Base-by-base conservation (phyloP, 164 flowering plant genomes). In the Platanus orientalis region DNA sequence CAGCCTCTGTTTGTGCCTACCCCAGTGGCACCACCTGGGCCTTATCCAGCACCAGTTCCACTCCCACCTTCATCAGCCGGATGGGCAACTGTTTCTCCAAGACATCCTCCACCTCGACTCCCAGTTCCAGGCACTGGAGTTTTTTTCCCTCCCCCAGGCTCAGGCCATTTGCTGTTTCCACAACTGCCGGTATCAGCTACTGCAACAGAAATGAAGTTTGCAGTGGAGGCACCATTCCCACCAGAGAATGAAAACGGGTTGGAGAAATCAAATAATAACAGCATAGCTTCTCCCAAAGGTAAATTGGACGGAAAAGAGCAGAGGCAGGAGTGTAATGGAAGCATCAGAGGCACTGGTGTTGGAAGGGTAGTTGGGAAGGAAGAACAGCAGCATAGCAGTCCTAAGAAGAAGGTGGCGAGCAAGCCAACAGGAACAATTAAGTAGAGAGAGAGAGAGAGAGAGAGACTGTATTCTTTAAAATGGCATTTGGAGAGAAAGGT, bases 71-170 rank as follows among this genome's bases (percentile, higher is more conserved):
- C 78, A 52, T 71, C 95, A 19, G 60, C 78, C 21, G 83, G 83
- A 24, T 90, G 95, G 93, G 65, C 86, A 26, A 73, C 80, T 25
- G 75, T 67, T 50, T 68, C 83, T 36, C 77, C 85, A 2, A 74
- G 87, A 69, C 92, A 83, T 61, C 79, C 86, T 55, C 71, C 87
- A 20, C 84, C 92, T 68, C 76, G 89, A 53, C 57, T 80, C 39
- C 89, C 79, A 42, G 71, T 80, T 17, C 94, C 94, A 30, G 97
- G 97, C 60, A 92, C 97, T 3, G 97, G 97, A 66, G 97, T 92
- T 60, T 92, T 92, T 77, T 83, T 92, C 64, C 97, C 97, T 68
- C 91, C 97, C 13, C 73, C 83, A 32, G 86, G 90, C 49, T 82
- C 92, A 54, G 83, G 81, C 40, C 77, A 72, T 62, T 65, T 83